Percentiles rank a stretch among this genome's conserved stretches.
Conservation (phyloP, 768 basidiomycete genomes). For the Kwoniella sp. region DNA sequence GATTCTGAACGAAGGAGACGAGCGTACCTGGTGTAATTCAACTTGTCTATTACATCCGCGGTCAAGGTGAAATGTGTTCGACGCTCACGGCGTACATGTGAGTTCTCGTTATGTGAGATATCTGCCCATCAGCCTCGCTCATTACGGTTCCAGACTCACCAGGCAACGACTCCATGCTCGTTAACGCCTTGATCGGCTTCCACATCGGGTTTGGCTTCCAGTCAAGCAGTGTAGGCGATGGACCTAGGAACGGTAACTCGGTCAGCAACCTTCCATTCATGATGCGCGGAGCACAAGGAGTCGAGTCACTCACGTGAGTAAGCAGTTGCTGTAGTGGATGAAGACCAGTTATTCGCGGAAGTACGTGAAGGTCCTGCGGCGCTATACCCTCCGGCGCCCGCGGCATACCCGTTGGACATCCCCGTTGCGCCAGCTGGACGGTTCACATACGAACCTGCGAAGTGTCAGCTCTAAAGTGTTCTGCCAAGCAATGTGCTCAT, state of each 20-base stretch:
- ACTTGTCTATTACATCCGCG: slow-evolving; percentile 42
- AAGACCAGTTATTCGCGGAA: neutral
- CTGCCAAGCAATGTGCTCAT: neutral
- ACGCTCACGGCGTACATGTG: slow-evolving; percentile 36
- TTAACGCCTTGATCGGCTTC: slow-evolving; percentile 51
- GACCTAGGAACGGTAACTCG: neutral
- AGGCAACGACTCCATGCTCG: slow-evolving; percentile 43
- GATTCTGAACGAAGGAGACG: slow-evolving; percentile 3
- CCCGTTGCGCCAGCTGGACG: neutral
- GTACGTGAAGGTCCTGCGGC: neutral
- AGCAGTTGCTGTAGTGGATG: neutral
- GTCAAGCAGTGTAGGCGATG: slow-evolving; percentile 26
- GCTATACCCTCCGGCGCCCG: slow-evolving; percentile 5
- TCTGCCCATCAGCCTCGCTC: slow-evolving; percentile 14
- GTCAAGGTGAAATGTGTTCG: slow-evolving; percentile 35
- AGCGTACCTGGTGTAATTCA: slow-evolving; percentile 40
- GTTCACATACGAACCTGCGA: slow-evolving; percentile 1
- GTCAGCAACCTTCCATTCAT: too few relatives aligned
- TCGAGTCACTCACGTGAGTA: neutral
- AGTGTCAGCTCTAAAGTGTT: neutral
- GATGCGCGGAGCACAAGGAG: too few relatives aligned
- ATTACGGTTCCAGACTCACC: slow-evolving; percentile 16
- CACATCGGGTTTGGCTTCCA: slow-evolving; percentile 54
- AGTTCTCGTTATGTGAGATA: slow-evolving; percentile 36
- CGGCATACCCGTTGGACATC: slow-evolving; percentile 11